A percentile compares a stretch with the other conserved stretches of the same genome.
phyloP scores from a whole-genome alignment of 2,329 filamentous ascomycete species.

The Ilyonectria destructans region DNA sequence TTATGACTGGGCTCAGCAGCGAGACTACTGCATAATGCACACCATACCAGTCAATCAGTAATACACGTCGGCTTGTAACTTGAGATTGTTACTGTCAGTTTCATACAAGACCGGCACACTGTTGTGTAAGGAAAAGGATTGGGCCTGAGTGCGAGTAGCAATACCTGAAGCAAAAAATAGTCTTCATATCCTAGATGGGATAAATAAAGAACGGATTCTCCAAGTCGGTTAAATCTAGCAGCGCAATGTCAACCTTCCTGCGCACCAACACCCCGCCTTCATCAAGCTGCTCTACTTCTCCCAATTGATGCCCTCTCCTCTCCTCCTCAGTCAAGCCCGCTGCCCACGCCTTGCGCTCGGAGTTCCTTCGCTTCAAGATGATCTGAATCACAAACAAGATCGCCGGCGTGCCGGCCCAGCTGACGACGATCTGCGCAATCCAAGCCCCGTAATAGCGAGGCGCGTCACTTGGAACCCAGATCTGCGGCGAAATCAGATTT shows the following conservation, averaged over 20 bases:
- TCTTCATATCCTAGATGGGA: constrained; percentile 22
- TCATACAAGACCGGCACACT: too few species aligned
- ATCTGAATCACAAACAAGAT: constrained; percentile 53
- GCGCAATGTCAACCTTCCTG: constrained; percentile 54
- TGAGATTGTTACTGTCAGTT: too few species aligned
- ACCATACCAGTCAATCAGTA: too few species aligned
- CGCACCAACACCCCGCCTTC: constrained; percentile 51
- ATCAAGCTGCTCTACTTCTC: constrained; percentile 44
- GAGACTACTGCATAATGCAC: too few species aligned
- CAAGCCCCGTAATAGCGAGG: constrained; percentile 50
- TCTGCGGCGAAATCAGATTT: constrained; percentile 57
- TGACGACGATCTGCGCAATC: constrained; percentile 47
- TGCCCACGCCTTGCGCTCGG: constrained; percentile 47
- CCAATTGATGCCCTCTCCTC: constrained; percentile 35
- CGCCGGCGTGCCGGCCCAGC: constrained; percentile 55
- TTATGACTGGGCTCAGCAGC: too few species aligned
- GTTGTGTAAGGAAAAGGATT: too few species aligned
- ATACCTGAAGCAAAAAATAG: neutral
- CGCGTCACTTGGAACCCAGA: constrained; percentile 51
- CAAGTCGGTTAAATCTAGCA: constrained; percentile 58
- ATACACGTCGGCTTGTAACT: too few species aligned
- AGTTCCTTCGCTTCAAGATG: constrained; percentile 53
- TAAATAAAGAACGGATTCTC: constrained; percentile 60
- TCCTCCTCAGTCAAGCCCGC: constrained; percentile 44
- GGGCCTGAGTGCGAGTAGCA: neutral